Evolutionary conservation across 2,329 filamentous ascomycete genomes (phyloP).

Genomic region (Penicillium brasilianum): DNA sequence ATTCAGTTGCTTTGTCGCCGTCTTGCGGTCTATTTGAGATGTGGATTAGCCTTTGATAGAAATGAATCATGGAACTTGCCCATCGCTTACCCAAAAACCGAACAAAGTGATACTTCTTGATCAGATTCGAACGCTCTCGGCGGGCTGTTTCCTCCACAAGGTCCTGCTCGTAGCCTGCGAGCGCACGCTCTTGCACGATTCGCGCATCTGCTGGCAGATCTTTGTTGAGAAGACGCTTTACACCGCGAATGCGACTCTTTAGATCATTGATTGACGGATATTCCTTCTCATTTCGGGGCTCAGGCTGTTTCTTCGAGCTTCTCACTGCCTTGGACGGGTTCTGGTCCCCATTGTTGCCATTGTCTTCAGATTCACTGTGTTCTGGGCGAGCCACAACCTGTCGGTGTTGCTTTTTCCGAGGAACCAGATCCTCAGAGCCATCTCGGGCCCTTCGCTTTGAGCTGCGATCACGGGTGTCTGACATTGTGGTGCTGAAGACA

Average conservation of each 20-base stretch:
- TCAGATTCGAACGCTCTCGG: constrained; percentile 60
- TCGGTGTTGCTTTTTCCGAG: constrained; percentile 36
- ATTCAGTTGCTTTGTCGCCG: constrained; percentile 47
- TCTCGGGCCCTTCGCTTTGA: constrained; percentile 39
- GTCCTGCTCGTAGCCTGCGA: constrained; percentile 62
- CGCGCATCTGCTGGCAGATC: constrained; percentile 60
- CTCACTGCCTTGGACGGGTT: constrained; percentile 16
- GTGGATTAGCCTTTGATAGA: constrained; percentile 15
- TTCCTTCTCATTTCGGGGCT: constrained; percentile 33
- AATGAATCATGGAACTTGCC: neutral
- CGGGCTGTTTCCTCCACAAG: constrained; percentile 56
- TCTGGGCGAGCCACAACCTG: constrained; percentile 15
- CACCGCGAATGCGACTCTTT: constrained; percentile 61
- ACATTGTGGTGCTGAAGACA: constrained; percentile 22
- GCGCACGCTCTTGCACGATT: constrained; percentile 64
- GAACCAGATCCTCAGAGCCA: constrained; percentile 32
- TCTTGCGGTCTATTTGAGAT: constrained; percentile 45
- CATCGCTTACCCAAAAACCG: constrained; percentile 60
- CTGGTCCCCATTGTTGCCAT: constrained; percentile 14
- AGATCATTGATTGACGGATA: constrained; percentile 54
- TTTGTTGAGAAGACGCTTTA: constrained; percentile 58
- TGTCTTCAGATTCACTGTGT: constrained; percentile 22
- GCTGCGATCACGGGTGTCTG: constrained; percentile 27
- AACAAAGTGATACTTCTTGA: constrained; percentile 68
- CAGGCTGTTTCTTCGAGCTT: constrained; percentile 30